Evolutionary conservation across 129 eudicot genomes (phyloP), one percentile per base, ranked within the genome.

Genomic region (Pulicaria dysenterica): DNA sequence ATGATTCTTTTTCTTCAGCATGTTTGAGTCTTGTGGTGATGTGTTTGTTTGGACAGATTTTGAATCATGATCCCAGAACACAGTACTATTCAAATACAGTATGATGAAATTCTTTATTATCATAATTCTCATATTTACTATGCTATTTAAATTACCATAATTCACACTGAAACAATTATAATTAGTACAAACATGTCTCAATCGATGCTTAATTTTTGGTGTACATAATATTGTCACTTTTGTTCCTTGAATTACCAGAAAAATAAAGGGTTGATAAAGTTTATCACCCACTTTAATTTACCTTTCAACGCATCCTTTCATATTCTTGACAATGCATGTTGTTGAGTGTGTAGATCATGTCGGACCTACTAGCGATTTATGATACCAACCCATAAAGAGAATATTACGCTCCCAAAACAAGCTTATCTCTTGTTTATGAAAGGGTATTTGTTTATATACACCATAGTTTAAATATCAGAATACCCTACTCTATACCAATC

Each of bases 261-360:
- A 45, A 53, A 10, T 41, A 69, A 68, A 77, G 39, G 61, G 67
- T 56, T 37, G 74, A 64, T 41, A 5, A 54, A 16, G 9, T 37
- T 67, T 36, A 45, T 36, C 72, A 77, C 76, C 77, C 61, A 77
- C 82, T 70, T 68, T n/a, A n/a, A n/a, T n/a, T 48, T 61, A 56
- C 37, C 72, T 53, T 77, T 76, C 47, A 60, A 63, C 55, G 42
- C 65, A 67, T 76, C 42, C 68, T 75, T 75, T 70, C 75, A 50
- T 62, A 40, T 59, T 62, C 43, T 51, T 45, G 46, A 56, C 65
- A 54, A 55, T 66, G 59, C 51, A 66, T 58, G 72, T 70, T 62
- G 82, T 69, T 73, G 71, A 73, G 71, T 62, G 61, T 73, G 10
- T 37, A 47, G 60, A 73, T 73, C 60, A 48, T 61, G 71, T 50